phyloP scores from a whole-genome alignment of 495 filamentous ascomycete species.

The Podospora pseudocomata region DNA sequence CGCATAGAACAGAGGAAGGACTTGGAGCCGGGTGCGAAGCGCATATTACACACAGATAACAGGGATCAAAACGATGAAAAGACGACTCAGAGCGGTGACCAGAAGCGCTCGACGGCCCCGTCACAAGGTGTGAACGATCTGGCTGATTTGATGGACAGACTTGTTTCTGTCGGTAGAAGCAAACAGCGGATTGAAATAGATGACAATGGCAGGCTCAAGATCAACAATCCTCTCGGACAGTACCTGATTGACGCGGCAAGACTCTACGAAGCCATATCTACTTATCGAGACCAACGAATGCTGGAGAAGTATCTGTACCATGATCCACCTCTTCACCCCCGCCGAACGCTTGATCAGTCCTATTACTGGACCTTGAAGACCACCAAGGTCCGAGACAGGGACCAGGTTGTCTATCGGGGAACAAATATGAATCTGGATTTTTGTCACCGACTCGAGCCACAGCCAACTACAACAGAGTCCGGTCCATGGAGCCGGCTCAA shows the following conservation, averaged over 20 bases:
- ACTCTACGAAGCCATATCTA: slow-evolving; percentile 40
- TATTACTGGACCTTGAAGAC: slow-evolving; percentile 61
- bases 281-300: slow-evolving; percentile 53
- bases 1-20: slow-evolving; percentile 4
- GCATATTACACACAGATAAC: background rate
- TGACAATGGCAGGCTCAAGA: slow-evolving; percentile 25
- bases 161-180: background rate
- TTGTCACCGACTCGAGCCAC: slow-evolving; percentile 5
- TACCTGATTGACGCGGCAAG: slow-evolving; percentile 38
- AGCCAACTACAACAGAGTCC: background rate
- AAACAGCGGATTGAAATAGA: slow-evolving; percentile 10
- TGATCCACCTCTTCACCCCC: slow-evolving; percentile 59
- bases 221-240: slow-evolving; percentile 34
- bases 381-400: slow-evolving; percentile 57
- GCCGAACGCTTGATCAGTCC: slow-evolving; percentile 67
- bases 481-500: background rate
- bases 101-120: background rate
- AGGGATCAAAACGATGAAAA: background rate
- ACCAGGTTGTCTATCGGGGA: slow-evolving; percentile 63
- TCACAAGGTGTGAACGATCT: background rate
- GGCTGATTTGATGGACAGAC: background rate
- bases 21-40: background rate
- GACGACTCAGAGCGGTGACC: background rate
- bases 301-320: slow-evolving; percentile 55
- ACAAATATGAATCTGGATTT: slow-evolving; percentile 31